Base-by-base conservation (phyloP, 2,329 filamentous ascomycete genomes). In the Microdochium bolleyi region DNA sequence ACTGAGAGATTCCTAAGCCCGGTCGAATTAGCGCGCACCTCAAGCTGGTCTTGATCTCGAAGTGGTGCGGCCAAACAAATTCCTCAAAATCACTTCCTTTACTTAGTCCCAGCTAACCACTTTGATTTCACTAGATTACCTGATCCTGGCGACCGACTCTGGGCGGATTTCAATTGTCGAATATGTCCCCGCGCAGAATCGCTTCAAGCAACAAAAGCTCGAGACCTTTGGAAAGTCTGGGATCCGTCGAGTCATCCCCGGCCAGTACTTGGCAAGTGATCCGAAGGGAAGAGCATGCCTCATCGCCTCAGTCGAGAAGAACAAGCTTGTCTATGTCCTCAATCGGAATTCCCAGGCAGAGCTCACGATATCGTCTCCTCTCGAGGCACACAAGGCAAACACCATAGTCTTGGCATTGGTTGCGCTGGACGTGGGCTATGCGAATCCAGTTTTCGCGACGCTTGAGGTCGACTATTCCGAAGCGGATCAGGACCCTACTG, bases 201-300 rank as follows among this genome's bases (percentile, higher is more conserved):
- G 84, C 49, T 96, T 99, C 71, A 85, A 85, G 62, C 85, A 90
- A 49, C 81, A 97, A 58, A 94, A 97, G 64, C 81, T 96, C 53
- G 95, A 99, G 74, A 99, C 95, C 0, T 99, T 95, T 68, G 94
- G 94, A 60, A 99, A 99, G 72, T 97, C 94, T 8, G 95, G 94
- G 37, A 83, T 97, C 51, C 85, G 95, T 54, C 85, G 94, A 62
- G 92, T 97, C 37, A 83, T 99, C 48, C 94, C 95, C 2, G 94
- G 95, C 55, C 91, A 99, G 70, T 99, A 96, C 65, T 81, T 99
- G 25, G 94, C 92, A 7, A 89, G 90, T 51, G 94, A 99, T 64
- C 94, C 94, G 25, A 96, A 96, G 70, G 94, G 94, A 53, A 84
- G 94, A 73, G 95, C 95, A 52, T 96, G 92, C 66, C 79, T 99